Evolutionary conservation across 805 yeast species (phyloP).

Genomic region (Lipomyces japonicus): DNA sequence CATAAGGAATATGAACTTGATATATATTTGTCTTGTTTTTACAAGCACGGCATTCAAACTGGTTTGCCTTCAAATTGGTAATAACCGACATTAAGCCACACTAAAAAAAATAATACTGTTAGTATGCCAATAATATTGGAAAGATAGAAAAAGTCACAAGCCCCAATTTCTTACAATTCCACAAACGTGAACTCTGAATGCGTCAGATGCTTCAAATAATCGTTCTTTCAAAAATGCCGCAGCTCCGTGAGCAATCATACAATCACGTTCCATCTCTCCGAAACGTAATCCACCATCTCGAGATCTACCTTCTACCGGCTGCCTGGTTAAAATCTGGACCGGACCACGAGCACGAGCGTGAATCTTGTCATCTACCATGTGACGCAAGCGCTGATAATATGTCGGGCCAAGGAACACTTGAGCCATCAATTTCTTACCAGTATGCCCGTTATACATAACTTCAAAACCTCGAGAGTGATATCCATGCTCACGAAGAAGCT

Average conservation of each 20-base stretch:
- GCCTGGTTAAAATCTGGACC: constrained; percentile 94
- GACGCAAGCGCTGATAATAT: constrained; percentile 96
- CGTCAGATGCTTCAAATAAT: constrained; percentile 98
- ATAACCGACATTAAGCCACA: constrained; percentile 98
- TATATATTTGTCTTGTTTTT: constrained; percentile 97
- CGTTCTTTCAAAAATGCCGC: constrained; percentile 97
- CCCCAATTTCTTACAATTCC: constrained; percentile 50
- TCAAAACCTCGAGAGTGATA: constrained; percentile 98
- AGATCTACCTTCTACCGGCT: constrained; percentile 98
- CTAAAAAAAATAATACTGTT: no score
- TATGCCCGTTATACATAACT: constrained; percentile 97
- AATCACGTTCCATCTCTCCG: constrained; percentile 99
- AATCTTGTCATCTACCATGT: constrained; percentile 98
- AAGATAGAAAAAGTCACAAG: background rate
- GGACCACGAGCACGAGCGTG: constrained; percentile 99
- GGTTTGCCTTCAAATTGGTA: constrained; percentile 95
- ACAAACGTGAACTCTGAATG: constrained; percentile 96
- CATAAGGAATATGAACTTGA: constrained; percentile 95
- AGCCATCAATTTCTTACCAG: constrained; percentile 96
- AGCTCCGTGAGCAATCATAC: constrained; percentile 99
- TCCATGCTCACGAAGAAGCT: constrained; percentile 87
- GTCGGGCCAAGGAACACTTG: constrained; percentile 99
- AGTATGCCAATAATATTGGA: no score
- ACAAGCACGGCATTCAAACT: constrained; percentile 97
- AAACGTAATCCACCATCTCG: constrained; percentile 99